Evolutionary conservation across 495 filamentous ascomycete genomes (phyloP).

Genomic region (Penicillium cinerascens): DNA sequence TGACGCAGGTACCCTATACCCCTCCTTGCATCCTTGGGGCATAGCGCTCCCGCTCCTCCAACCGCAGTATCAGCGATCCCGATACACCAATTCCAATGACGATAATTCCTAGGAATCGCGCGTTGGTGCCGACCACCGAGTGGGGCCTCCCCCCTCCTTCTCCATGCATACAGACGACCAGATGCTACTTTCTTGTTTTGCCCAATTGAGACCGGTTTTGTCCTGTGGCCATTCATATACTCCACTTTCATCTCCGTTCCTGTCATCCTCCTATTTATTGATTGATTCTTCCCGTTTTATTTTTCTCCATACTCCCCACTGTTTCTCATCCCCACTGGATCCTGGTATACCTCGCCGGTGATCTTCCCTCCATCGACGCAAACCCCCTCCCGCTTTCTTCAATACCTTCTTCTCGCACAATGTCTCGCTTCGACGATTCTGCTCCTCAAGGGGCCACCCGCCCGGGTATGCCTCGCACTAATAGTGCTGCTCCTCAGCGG

Average conservation of each 20-base stretch:
- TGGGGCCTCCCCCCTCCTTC: conserved; percentile 22
- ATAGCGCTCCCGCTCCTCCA: background rate
- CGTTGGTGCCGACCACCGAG: conserved; percentile 23
- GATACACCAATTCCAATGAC: conserved; percentile 33
- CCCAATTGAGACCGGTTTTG: conserved; percentile 13
- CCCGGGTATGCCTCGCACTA: conserved; percentile 19
- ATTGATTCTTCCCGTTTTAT: background rate
- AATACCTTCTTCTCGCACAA: conserved; percentile 37
- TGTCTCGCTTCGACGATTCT: conserved; percentile 63
- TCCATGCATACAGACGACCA: background rate
- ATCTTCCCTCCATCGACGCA: background rate
- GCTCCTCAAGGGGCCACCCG: conserved; percentile 42
- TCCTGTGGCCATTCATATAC: conserved; percentile 14
- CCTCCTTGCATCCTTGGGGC: background rate
- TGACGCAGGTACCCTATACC: conserved; percentile 26
- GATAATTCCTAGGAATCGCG: conserved; percentile 41
- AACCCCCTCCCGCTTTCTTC: background rate
- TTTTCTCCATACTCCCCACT: conserved; percentile 5
- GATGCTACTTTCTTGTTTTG: conserved; percentile 8
- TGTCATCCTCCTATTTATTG: background rate
- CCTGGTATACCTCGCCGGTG: conserved; percentile 6
- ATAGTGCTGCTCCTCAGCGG: conserved; percentile 19
- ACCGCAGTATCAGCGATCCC: background rate
- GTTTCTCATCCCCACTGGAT: background rate
- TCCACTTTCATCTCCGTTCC: background rate